These are phyloP conservation scores for Trametes cingulata DNA, from an alignment of 768 basidiomycete species.

Conservation along the genomic window DNA sequence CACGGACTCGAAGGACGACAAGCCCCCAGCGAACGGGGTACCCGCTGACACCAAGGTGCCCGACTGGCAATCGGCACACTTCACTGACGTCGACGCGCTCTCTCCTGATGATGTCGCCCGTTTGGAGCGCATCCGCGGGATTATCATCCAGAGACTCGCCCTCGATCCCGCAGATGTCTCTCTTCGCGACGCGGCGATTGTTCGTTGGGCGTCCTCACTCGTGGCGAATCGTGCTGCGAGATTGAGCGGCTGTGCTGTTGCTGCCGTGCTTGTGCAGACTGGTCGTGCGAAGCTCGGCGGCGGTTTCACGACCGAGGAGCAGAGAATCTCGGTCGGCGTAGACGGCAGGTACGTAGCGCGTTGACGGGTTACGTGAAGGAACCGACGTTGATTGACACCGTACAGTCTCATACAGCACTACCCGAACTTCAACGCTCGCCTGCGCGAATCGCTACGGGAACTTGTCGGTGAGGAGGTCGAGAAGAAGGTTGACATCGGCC, in stretches of 20 bases:
- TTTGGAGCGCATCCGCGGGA: conserved; percentile 56
- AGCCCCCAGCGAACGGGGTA: conserved; percentile 18
- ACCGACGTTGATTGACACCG: neutral
- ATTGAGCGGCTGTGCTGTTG: conserved; percentile 85
- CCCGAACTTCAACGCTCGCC: conserved; percentile 75
- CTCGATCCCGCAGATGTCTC: conserved; percentile 54
- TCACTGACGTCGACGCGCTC: conserved; percentile 28
- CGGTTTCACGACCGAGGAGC: conserved; percentile 25
- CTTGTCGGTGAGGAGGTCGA: conserved; percentile 84
- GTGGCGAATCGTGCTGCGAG: conserved; percentile 83
- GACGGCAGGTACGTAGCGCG: conserved; percentile 85
- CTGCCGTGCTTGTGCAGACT: conserved; percentile 84
- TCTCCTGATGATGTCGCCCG: conserved; percentile 30
- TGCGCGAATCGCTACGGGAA: conserved; percentile 72
- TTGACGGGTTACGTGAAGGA: too few species aligned
- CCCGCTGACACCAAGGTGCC: neutral
- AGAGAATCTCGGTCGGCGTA: conserved; percentile 78
- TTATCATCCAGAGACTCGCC: conserved; percentile 63
- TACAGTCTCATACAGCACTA: conserved; percentile 87
- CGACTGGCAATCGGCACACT: conserved; percentile 23
- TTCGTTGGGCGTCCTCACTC: conserved; percentile 76
- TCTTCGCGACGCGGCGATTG: conserved; percentile 57
- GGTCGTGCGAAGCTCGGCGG: conserved; percentile 57
- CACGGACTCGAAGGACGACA: conserved; percentile 6
- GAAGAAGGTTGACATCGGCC: conserved; percentile 76